phyloP scores from a whole-genome alignment of 2,329 filamentous ascomycete genomes.

The Chaetomium globosum region DNA sequence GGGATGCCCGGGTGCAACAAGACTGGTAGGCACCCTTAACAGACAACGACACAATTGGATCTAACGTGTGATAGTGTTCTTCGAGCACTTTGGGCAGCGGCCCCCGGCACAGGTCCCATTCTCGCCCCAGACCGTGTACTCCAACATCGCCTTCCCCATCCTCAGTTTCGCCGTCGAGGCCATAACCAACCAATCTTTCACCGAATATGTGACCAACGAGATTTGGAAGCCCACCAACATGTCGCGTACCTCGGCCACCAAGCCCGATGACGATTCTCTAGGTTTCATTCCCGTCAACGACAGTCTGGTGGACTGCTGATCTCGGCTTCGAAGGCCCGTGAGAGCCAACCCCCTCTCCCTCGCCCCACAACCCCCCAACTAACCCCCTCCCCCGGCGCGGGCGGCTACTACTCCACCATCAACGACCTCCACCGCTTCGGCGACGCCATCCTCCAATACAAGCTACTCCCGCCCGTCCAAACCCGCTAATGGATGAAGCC shows the following conservation, averaged over 20 bases:
- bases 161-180: constrained; percentile 52
- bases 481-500: constrained; percentile 54
- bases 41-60: neutral
- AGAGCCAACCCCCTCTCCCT: constrained; percentile 27
- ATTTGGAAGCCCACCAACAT: constrained; percentile 50
- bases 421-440: constrained; percentile 48
- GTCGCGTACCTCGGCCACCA: constrained; percentile 44
- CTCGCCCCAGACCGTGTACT: constrained; percentile 50
- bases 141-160: constrained; percentile 51
- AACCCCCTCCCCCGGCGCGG: constrained; percentile 27
- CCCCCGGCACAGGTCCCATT: constrained; percentile 49
- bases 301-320: constrained; percentile 41
- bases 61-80: constrained; percentile 32
- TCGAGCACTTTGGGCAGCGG: constrained; percentile 38
- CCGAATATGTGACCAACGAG: constrained; percentile 44
- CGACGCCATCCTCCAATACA: constrained; percentile 47
- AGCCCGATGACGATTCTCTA: constrained; percentile 38
- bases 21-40: constrained; percentile 32
- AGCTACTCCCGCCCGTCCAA: constrained; percentile 45
- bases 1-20: constrained; percentile 41
- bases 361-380: constrained; percentile 1
- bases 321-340: constrained; percentile 44
- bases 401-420: constrained; percentile 48
- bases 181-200: constrained; percentile 46
- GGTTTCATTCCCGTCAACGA: constrained; percentile 45